These are phyloP conservation scores for Wickerhamia fluorescens DNA, from an alignment of 805 yeast species.

Conservation along the genomic window DNA sequence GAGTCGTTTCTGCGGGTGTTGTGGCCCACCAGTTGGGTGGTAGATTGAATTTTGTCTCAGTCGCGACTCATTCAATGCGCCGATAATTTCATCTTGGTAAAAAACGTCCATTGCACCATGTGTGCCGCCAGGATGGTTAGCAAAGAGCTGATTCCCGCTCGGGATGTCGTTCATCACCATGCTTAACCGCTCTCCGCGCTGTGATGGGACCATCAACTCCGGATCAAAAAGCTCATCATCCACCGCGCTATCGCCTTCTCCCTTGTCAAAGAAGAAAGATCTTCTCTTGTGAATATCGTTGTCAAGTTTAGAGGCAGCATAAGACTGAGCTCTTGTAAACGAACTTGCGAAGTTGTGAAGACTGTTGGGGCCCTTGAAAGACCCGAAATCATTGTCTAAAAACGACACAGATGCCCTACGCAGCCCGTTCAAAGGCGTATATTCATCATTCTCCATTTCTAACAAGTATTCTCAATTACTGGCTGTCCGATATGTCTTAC, in stretches of 20 bases:
- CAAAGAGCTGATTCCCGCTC: slow-evolving; percentile 16
- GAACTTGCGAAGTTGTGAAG: slow-evolving; percentile 35
- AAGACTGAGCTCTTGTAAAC: slow-evolving; percentile 33
- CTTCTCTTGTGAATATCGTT: slow-evolving; percentile 16
- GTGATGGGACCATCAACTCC: slow-evolving; percentile 43
- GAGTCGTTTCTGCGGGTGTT: slow-evolving; percentile 15
- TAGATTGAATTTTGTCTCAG: slow-evolving; percentile 23
- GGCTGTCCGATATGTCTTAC: too few relatives aligned
- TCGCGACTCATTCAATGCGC: slow-evolving; percentile 16
- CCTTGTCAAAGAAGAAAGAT: slow-evolving; percentile 12
- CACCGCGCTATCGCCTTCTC: slow-evolving; percentile 3
- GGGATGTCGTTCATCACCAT: slow-evolving; percentile 41
- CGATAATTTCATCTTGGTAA: slow-evolving; percentile 31
- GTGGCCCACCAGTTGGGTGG: background rate
- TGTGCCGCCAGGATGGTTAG: slow-evolving; percentile 12
- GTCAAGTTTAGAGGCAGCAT: slow-evolving; percentile 10
- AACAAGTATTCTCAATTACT: too few relatives aligned
- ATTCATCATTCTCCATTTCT: slow-evolving; percentile 9
- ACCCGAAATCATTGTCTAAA: slow-evolving; percentile 10
- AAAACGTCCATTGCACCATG: slow-evolving; percentile 33
- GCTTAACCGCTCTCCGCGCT: slow-evolving; percentile 58
- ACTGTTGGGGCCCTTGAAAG: slow-evolving; percentile 27
- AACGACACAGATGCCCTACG: too few relatives aligned
- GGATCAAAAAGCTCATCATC: slow-evolving; percentile 45
- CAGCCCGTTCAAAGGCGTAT: too few relatives aligned